Base-by-base conservation (phyloP, 306 rosid species). In the Fragaria ananassa region DNA sequence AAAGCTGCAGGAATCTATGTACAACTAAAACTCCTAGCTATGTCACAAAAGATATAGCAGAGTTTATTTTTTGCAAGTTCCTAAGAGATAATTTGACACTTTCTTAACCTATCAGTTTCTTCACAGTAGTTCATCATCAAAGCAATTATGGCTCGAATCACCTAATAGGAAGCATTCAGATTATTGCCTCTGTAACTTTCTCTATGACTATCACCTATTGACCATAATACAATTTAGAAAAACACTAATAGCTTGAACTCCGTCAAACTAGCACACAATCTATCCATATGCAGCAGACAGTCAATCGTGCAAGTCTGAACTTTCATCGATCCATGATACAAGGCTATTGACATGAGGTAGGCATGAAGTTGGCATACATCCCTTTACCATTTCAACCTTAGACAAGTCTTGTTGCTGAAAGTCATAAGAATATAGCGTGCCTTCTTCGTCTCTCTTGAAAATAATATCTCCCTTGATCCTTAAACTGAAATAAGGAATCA, bases 261-360 rank as follows among this genome's bases (percentile, higher is more conserved):
- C 8, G 6, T 58, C 65, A 21, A 21, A 6, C 23, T 17, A 56
- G 15, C 13, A 58, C 5, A 21, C 14, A 9, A 21, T 21, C 13
- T 9, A 12, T 25, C 37, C 2, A 10, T 11, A 10, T 10, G 35
- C 34, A 6, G 35, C 14, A 7, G 65, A 58, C 31, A 39, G 37
- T 76, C 74, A 42, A 27, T 77, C 57, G 42, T 21, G 9, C 10
- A 45, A 10, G 18, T 64, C 34, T 10, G n/a, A 45, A 57, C 46
- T 6, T 53, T 51, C 68, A 27, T 64, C 72, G 41, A 15, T 69
- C 90, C 88, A 87, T 25, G 86, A 84, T 58, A 84, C 81, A 60
- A 84, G 85, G 79, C 85, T 80, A 75, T 87, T 84, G 74, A 84
- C 83, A 75, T 87, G 90, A 47, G 85, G 85, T 2, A 82, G 71